These are phyloP conservation scores for Hygrocybe punicea DNA, from an alignment of 768 basidiomycete genomes.

Conservation along the genomic window DNA sequence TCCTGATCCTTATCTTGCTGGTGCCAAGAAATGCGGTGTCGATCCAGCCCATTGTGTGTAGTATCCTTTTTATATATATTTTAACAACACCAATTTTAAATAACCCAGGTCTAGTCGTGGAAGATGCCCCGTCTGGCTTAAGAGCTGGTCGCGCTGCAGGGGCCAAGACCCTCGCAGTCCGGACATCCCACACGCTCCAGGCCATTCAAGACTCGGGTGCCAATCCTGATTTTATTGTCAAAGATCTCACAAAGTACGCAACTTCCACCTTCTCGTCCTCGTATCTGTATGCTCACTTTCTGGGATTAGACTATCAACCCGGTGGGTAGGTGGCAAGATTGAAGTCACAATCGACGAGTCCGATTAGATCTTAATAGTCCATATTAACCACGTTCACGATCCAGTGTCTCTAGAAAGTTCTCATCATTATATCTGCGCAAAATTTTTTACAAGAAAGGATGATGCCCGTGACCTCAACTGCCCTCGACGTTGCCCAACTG, in stretches of 20 bases:
- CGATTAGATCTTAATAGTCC: constrained; percentile 6
- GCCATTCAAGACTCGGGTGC: constrained; percentile 50
- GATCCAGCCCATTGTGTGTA: constrained; percentile 55
- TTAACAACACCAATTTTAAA: too few relatives aligned
- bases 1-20: constrained; percentile 82
- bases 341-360: constrained; percentile 45
- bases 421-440: neutral
- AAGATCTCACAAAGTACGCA: constrained; percentile 62
- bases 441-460: too few relatives aligned
- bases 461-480: too few relatives aligned
- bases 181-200: constrained; percentile 69
- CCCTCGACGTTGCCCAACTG: too few relatives aligned
- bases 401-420: constrained; percentile 3
- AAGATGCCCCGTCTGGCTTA: constrained; percentile 86
- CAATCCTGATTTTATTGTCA: constrained; percentile 62
- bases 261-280: neutral
- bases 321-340: constrained; percentile 44
- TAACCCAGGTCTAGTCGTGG: constrained; percentile 84
- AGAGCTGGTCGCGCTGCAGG: constrained; percentile 73
- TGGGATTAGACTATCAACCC: constrained; percentile 41
- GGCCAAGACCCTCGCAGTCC: constrained; percentile 73
- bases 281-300: neutral
- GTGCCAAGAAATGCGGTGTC: constrained; percentile 58
- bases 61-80: neutral
- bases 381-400: constrained; percentile 6